phyloP scores from a whole-genome alignment of 345 rosid genomes.

The Theobroma cacao region DNA sequence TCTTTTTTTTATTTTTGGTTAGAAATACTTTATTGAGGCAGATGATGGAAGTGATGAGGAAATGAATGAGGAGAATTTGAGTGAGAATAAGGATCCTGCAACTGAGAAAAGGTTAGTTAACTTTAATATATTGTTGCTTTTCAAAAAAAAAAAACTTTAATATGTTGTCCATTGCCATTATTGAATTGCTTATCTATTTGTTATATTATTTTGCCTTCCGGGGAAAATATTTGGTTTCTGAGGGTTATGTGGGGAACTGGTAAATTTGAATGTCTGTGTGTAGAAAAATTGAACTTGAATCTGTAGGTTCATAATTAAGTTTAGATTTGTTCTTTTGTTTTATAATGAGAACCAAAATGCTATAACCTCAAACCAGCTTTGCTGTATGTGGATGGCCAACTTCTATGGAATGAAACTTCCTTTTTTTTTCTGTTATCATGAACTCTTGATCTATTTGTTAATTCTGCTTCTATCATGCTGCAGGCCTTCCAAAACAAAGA shows the following conservation, averaged over 20 bases:
- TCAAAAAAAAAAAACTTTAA: too few species aligned
- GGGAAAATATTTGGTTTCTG: background rate
- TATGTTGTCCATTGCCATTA: background rate
- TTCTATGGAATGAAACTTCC: background rate
- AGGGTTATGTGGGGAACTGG: background rate
- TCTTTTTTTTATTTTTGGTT: constrained; percentile 21
- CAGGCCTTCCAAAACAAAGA: constrained; percentile 53
- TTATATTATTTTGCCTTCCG: background rate
- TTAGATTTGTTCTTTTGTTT: background rate
- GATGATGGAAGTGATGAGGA: constrained; percentile 58
- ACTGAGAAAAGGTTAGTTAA: constrained; percentile 46
- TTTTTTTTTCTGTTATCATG: background rate
- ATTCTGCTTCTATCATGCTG: constrained; percentile 14
- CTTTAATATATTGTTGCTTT: background rate
- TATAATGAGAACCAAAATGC: background rate
- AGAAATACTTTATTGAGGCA: constrained; percentile 81
- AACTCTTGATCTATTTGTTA: background rate
- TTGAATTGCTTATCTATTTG: background rate
- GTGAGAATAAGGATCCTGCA: constrained; percentile 31
- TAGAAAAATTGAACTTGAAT: background rate
- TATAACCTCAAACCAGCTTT: background rate
- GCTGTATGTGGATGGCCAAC: background rate
- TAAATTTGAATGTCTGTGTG: background rate
- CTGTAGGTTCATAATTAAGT: background rate
- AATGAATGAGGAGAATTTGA: constrained; percentile 28